Percentiles rank a stretch among this genome's conserved stretches.
phyloP scores from a whole-genome alignment of 2,329 filamentous ascomycete genomes.

The Stachybotrys echinatus region DNA sequence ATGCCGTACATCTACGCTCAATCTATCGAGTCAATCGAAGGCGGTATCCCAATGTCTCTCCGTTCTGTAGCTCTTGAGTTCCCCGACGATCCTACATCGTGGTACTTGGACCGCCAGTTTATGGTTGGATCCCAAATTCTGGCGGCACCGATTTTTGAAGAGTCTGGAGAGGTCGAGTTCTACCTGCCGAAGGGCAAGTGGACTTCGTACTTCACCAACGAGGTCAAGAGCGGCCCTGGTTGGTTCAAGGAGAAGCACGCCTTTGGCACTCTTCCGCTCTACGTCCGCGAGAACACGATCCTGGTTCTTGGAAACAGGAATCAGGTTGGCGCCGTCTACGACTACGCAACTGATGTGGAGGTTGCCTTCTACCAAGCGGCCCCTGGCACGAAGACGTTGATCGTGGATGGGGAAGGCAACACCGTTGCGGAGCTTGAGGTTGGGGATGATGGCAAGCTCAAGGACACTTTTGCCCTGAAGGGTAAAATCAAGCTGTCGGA shows the following conservation, averaged over 20 bases:
- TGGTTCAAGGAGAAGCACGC: constrained; percentile 58
- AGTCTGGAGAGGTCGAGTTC: constrained; percentile 59
- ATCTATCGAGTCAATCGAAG: constrained; percentile 31
- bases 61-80: constrained; percentile 66
- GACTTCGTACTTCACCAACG: constrained; percentile 44
- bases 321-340: constrained; percentile 37
- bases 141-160: constrained; percentile 59
- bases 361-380: constrained; percentile 38
- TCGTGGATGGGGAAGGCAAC: constrained; percentile 38
- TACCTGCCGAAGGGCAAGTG: constrained; percentile 51
- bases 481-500: constrained; percentile 24
- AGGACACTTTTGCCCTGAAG: constrained; percentile 31
- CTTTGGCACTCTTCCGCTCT: constrained; percentile 53
- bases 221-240: constrained; percentile 41
- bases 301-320: constrained; percentile 38
- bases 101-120: constrained; percentile 65
- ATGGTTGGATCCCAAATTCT: constrained; percentile 64
- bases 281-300: constrained; percentile 49
- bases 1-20: constrained; percentile 49
- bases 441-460: constrained; percentile 31
- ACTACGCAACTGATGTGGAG: constrained; percentile 42
- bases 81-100: constrained; percentile 62
- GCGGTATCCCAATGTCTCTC: constrained; percentile 57
- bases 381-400: constrained; percentile 32
- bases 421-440: constrained; percentile 33